Conservation (phyloP, 192 early-diverging fungal species). For the Paraglomus occultum region DNA sequence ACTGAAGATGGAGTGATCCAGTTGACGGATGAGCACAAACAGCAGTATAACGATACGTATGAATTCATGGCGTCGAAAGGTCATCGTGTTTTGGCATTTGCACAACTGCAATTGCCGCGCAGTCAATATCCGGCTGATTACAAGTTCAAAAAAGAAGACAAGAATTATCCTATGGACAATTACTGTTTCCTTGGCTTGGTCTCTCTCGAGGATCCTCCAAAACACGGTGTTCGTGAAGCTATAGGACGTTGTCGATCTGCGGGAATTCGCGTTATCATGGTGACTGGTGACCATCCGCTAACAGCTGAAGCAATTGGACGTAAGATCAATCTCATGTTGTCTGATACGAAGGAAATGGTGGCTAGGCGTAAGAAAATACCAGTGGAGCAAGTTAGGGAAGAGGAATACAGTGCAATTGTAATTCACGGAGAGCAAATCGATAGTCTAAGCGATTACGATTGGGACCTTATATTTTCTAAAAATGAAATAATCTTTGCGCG, state of each 20-base stretch:
- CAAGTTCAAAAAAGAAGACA: constrained; percentile 72
- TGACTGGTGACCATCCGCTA: constrained; percentile 95
- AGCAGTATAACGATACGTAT: constrained; percentile 71
- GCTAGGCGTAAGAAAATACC: constrained; percentile 65
- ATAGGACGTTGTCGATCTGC: constrained; percentile 90
- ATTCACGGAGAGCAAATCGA: constrained; percentile 92
- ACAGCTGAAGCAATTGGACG: constrained; percentile 97
- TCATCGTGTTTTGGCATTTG: constrained; percentile 94
- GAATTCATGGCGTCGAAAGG: constrained; percentile 88
- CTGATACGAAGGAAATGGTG: constrained; percentile 80
- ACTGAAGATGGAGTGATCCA: constrained; percentile 51
- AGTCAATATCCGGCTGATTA: constrained; percentile 69
- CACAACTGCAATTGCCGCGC: constrained; percentile 69
- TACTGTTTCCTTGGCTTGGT: constrained; percentile 83
- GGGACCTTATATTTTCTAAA: constrained; percentile 93
- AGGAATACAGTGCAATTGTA: constrained; percentile 87
- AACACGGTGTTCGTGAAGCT: constrained; percentile 96
- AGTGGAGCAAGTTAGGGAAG: constrained; percentile 63
- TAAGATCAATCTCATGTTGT: constrained; percentile 93
- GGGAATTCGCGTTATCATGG: constrained; percentile 98
- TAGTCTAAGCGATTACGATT: constrained; percentile 74
- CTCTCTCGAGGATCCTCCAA: constrained; percentile 95
- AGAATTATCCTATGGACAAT: constrained; percentile 68
- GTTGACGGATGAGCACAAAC: constrained; percentile 66
- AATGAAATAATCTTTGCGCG: constrained; percentile 96